Evolutionary conservation across 169 alveolate species (phyloP), one percentile per base, ranked within the genome.

Genomic region (Plasmodium yoelii): DNA sequence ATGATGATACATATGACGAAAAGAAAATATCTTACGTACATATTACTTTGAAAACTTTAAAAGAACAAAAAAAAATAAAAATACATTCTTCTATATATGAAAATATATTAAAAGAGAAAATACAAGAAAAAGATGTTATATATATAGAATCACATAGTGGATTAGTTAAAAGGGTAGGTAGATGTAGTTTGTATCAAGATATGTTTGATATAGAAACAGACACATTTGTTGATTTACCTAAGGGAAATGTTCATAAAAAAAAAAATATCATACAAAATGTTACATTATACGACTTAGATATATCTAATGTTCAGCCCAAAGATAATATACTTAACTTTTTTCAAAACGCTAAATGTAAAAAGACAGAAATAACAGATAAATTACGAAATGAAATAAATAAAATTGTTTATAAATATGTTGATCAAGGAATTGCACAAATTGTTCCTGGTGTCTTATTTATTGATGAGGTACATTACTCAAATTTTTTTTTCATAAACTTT

Each of bases 401-500:
- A 93, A 98, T 98, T 18, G 99, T 98, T 51, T 97, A 97, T 93
- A 97, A 97, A 92, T 98, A 98, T 84, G 97, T 96, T 42, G 99
- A 97, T 69, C 91, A 86, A 53, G 99, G 99, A 34, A 96, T 98
- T 22, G 99, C 99, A n/a, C 99, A 98, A 94, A 95, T 98, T 59
- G 98, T 98, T 24, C 99, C 99, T 28, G 99, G 99, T n/a, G 99
- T 98, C 69, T 90, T 98, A 53, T 98, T 98, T 92, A 98, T 98
- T 70, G 99, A 98, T 94, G 99, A 98, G 96, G 99, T 86, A 18
- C 15, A 26, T 39, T 63, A 63, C 49, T 22, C 44, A 24, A 42
- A 42, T 49, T 2, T n/a, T 10, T 13, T 49, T 2, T n/a, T 10
- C 22, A 61, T 6, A 28, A 22, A 73, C 53, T 8, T n/a, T 22